phyloP scores from a whole-genome alignment of 169 alveolate species.

The Miamiensis avidus region DNA sequence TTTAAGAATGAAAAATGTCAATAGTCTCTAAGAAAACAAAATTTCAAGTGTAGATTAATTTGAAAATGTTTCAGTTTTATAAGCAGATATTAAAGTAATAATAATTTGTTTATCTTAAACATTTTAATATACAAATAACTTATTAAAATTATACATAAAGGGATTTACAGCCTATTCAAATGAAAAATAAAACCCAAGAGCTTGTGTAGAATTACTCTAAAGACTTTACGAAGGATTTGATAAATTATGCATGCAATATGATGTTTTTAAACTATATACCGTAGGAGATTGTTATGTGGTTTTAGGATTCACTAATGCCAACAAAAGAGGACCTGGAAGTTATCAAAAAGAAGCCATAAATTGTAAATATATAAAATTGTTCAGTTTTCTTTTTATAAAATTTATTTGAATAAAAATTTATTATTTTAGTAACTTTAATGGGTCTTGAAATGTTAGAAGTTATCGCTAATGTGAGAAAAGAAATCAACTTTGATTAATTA shows the following conservation, averaged over 20 bases:
- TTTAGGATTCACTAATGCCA: conserved; percentile 70
- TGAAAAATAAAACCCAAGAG: conserved; percentile 69
- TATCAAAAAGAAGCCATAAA: conserved; percentile 44
- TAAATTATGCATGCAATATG: conserved; percentile 67
- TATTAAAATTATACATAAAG: background rate
- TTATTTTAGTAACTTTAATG: conserved; percentile 49
- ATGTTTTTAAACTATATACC: conserved; percentile 83
- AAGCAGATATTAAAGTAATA: conserved; percentile 73
- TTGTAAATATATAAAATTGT: conserved; percentile 29
- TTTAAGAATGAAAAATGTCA: background rate
- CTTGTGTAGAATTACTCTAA: conserved; percentile 67
- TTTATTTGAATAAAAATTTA: conserved; percentile 4
- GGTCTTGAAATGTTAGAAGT: conserved; percentile 82
- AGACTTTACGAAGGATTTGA: conserved; percentile 76
- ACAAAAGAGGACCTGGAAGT: conserved; percentile 42
- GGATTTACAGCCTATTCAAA: conserved; percentile 74
- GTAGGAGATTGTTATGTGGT: conserved; percentile 88
- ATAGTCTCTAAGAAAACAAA: conserved; percentile 31
- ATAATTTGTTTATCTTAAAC: no score
- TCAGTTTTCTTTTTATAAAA: no score
- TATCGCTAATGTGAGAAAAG: conserved; percentile 67
- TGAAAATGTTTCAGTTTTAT: conserved; percentile 78
- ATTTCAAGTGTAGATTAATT: conserved; percentile 54
- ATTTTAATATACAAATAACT: no score
- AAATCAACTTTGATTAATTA: conserved; percentile 55